These are phyloP conservation scores for Trametes gibbosa DNA, from an alignment of 768 basidiomycete genomes.

Conservation along the genomic window DNA sequence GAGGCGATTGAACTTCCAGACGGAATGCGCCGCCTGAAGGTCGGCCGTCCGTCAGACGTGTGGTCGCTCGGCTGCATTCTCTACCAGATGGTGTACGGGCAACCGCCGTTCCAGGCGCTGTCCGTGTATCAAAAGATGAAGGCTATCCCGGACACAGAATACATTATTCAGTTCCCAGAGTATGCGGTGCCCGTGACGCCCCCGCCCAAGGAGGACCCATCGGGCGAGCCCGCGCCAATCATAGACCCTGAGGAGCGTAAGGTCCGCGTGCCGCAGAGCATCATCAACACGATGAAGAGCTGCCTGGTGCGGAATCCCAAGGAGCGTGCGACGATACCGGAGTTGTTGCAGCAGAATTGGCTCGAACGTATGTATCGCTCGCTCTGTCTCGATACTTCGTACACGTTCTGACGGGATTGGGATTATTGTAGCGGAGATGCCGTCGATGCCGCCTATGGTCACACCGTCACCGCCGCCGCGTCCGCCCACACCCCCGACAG, in stretches of 20 bases:
- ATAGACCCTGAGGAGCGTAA: conserved; percentile 58
- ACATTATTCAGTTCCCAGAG: conserved; percentile 82
- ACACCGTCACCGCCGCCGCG: conserved; percentile 30
- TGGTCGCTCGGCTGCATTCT: conserved; percentile 98
- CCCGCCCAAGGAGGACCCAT: conserved; percentile 31
- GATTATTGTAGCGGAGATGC: conserved; percentile 20
- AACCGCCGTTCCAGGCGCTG: conserved; percentile 87
- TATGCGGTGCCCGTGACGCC: conserved; percentile 40
- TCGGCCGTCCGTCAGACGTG: conserved; percentile 93
- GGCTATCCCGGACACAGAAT: conserved; percentile 77
- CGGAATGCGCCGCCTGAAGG: conserved; percentile 86
- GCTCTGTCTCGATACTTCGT: background rate
- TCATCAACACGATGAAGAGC: conserved; percentile 79
- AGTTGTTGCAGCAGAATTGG: conserved; percentile 82
- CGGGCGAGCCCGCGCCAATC: conserved; percentile 40
- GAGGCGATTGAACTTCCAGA: conserved; percentile 91
- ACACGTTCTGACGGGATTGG: conserved; percentile 1
- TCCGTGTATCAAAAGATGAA: conserved; percentile 88
- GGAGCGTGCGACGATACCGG: conserved; percentile 82
- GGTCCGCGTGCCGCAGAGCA: conserved; percentile 64
- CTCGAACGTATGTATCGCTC: conserved; percentile 49
- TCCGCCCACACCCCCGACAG: conserved; percentile 22
- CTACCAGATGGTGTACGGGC: conserved; percentile 98
- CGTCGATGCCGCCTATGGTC: background rate
- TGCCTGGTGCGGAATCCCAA: conserved; percentile 82